Conservation (phyloP, 2,329 filamentous ascomycete genomes). For the Phyllosticta paracitricarpa region DNA sequence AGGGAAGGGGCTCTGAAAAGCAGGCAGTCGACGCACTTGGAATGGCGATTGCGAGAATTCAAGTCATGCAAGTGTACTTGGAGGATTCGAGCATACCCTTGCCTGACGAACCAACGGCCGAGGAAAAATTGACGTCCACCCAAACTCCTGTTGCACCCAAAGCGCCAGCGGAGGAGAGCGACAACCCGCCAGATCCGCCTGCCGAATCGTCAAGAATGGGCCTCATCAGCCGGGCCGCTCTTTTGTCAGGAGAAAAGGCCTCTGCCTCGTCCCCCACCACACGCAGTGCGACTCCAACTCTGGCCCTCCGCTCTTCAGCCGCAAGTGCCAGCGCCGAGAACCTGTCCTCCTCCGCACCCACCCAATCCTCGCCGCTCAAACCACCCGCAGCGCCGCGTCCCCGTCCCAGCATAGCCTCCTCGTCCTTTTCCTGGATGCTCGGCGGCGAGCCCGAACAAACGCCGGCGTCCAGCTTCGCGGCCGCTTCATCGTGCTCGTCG, state of each 20-base stretch:
- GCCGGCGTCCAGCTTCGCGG: constrained; percentile 18
- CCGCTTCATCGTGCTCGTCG: constrained; percentile 12
- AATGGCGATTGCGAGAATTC: constrained; percentile 40
- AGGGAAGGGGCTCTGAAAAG: constrained; percentile 21
- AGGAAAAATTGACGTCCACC: constrained; percentile 1
- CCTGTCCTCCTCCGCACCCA: not conserved
- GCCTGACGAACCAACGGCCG: constrained; percentile 27
- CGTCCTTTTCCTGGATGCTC: constrained; percentile 73
- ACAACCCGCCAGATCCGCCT: constrained; percentile 13
- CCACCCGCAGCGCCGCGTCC: constrained; percentile 32
- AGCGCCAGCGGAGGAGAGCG: not conserved
- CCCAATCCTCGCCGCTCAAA: not conserved
- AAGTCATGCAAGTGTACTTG: constrained; percentile 42
- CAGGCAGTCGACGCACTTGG: constrained; percentile 33
- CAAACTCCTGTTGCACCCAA: not conserved
- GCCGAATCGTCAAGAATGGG: not conserved
- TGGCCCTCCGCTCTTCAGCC: not conserved
- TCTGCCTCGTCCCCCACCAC: constrained; percentile 4
- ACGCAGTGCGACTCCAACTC: constrained; percentile 5
- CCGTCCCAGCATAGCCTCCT: constrained; percentile 59
- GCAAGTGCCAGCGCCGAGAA: not conserved
- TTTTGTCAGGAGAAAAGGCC: constrained; percentile 9
- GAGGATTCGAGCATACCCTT: constrained; percentile 36
- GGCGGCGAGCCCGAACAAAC: constrained; percentile 20
- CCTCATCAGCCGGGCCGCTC: constrained; percentile 10